Conservation (phyloP, 2,329 filamentous ascomycete species). For the Thielaviopsis populi region DNA sequence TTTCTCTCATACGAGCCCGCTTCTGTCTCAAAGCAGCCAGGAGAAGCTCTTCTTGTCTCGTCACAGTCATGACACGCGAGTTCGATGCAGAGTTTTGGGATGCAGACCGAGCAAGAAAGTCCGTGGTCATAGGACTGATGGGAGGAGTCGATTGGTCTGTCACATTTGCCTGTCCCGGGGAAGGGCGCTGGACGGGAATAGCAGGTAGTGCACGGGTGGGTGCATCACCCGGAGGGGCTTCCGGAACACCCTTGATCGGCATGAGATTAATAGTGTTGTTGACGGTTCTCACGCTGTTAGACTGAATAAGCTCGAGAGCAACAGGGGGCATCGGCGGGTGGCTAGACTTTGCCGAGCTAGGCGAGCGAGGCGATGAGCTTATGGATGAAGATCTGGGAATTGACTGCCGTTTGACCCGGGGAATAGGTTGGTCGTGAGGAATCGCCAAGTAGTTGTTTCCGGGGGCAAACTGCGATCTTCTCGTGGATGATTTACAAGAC, state of each 20-base stretch:
- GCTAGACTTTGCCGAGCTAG: neutral
- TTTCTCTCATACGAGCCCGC: constrained; percentile 40
- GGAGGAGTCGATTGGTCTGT: constrained; percentile 34
- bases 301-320: neutral
- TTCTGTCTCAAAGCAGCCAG: constrained; percentile 42
- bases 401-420: constrained; percentile 17
- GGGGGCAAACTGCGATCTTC: constrained; percentile 28
- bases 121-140: constrained; percentile 36
- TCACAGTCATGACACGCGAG: constrained; percentile 41
- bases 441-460: constrained; percentile 31
- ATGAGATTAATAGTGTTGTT: constrained; percentile 10
- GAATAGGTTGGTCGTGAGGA: constrained; percentile 21
- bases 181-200: constrained; percentile 7
- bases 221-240: constrained; percentile 6
- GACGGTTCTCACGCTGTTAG: neutral
- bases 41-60: constrained; percentile 42
- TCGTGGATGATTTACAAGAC: constrained; percentile 25
- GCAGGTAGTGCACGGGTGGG: constrained; percentile 15
- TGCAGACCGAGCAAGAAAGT: constrained; percentile 31
- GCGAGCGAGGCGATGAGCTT: constrained; percentile 21
- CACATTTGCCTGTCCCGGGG: constrained; percentile 19
- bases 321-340: constrained; percentile 9
- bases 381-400: constrained; percentile 21
- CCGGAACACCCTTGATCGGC: constrained; percentile 4
- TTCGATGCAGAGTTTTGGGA: constrained; percentile 26